Evolutionary conservation across 805 yeast species (phyloP), one percentile per base, ranked within the genome.

Genomic region (Lipomyces chichibuensis): DNA sequence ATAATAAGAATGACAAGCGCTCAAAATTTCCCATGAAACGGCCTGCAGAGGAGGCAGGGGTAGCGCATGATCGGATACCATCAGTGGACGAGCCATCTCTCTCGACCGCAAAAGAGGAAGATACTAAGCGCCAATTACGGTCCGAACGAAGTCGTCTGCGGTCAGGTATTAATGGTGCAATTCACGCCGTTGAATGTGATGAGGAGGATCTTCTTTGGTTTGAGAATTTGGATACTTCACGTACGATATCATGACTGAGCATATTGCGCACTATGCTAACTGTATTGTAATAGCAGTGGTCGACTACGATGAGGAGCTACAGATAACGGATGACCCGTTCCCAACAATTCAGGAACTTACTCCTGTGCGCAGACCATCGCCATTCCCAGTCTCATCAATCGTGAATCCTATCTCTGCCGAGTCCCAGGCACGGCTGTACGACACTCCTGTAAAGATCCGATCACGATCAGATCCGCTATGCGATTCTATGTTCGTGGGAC

Each of bases 121-220:
- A 32, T 37, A 20, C 39, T 32, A 55, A 17, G 58, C 59, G 63
- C 23, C 51, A 43, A 27, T 61, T 37, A n/a, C 46, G 62, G 25
- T 56, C 63, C 23, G 33, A 52, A 23, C 25, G 49, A 13, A 27
- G 29, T 25, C 29, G 32, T 32, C 55, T 52, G 14, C 32, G 57
- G 25, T 32, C 46, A n/a, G 23, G 51, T 14, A 56, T 20, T 14
- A 37, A 37, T 17, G 46, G 55, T 33, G 61, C 17, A n/a, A 27
- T 4, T 8, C 14, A 25, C 14, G 33, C 33, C 7, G n/a, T 23
- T 1, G 61, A 49, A 8, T 14, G 33, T 2, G 59, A 60, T 8
- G 63, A 27, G 32, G 64, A 63, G 55, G 59, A 63, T 46, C 53
- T 63, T 27, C 55, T 66, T 8, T 66, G 69, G 69, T 66, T 66